Evolutionary conservation across 768 basidiomycete genomes (phyloP), one percentile per base, ranked within the genome.

Genomic region (Mycena venus): DNA sequence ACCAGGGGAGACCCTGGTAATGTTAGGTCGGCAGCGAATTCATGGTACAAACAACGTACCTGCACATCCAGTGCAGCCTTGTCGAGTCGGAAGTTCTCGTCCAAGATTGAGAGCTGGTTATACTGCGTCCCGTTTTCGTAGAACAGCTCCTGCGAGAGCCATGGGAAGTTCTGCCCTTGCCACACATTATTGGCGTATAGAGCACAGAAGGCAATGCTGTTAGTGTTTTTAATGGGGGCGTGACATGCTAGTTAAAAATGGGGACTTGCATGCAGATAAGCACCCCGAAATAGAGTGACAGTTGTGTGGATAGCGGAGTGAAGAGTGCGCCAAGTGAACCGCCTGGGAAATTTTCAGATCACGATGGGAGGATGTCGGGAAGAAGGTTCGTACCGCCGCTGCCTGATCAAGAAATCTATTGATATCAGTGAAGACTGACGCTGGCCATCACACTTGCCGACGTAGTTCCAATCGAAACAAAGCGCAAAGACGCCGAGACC

Each of bases 391-490:
- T 3, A 72, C 71, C 71, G 4, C 65, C 71, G 36, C 71, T 72
- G 23, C 71, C 71, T 66, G 31, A 10, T 23, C 1, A 2, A 2
- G 17, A 55, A 12, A 17, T 19, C 19, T 27, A 40, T 10, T 17
- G 17, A 32, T 25, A 21, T 47, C 25, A 56, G 56, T 19, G 21
- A 19, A 0, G 0, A 36, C 31, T 21, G 32, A 38, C 6, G n/a
- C 5, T 5, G 19, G 11, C 32, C 9, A 15, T 56, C 8, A 10
- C 34, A 19, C 70, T 40, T 29, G 68, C 74, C 66, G 21, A 90
- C 88, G 68, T 90, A 86, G 77, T 90, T 90, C 91, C 92, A 93
- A 77, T 93, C 92, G 17, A 93, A 82, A 74, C 85, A 91, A 47
- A 92, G 79, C 2, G 91, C 86, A 53, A 93, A 87, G 63, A 89